A percentile compares a stretch with the other conserved stretches of the same genome.
phyloP scores from a whole-genome alignment of 1,284 basidiomycete species.

The Ustilago tritici region DNA sequence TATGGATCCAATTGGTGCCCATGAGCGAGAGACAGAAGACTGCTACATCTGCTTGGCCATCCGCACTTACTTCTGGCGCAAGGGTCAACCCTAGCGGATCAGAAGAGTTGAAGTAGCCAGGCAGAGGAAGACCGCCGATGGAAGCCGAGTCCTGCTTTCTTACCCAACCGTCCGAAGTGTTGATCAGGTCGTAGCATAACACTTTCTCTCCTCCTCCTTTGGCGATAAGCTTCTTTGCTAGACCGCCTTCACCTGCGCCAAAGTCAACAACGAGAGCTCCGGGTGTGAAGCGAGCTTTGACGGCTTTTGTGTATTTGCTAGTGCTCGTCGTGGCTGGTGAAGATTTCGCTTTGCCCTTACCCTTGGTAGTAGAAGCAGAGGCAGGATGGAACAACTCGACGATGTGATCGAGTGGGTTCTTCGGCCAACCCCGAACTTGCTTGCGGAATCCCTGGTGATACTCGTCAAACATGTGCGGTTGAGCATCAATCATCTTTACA shows the following conservation, averaged over 20 bases:
- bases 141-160: slow-evolving; percentile 58
- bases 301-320: slow-evolving; percentile 7
- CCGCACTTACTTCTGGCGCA: slow-evolving; percentile 5
- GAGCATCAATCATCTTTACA: slow-evolving; percentile 55
- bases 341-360: slow-evolving; percentile 14
- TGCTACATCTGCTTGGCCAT: slow-evolving; percentile 83
- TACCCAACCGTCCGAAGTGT: slow-evolving; percentile 76
- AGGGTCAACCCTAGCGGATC: slow-evolving; percentile 25
- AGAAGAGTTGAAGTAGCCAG: slow-evolving; percentile 29
- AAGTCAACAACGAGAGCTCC: slow-evolving; percentile 86
- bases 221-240: slow-evolving; percentile 74
- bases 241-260: slow-evolving; percentile 92
- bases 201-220: slow-evolving; percentile 72
- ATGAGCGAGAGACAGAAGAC: slow-evolving; percentile 96
- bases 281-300: slow-evolving; percentile 69
- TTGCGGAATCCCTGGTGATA: slow-evolving; percentile 69
- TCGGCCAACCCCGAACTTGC: slow-evolving; percentile 67
- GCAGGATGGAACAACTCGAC: slow-evolving; percentile 44
- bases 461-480: slow-evolving; percentile 59
- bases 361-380: not conserved
- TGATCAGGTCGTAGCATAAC: slow-evolving; percentile 83
- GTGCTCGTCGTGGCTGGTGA: not conserved
- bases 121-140: slow-evolving; percentile 48
- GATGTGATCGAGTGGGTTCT: slow-evolving; percentile 66
- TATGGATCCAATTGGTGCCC: slow-evolving; percentile 94